phyloP scores from a whole-genome alignment of 2,329 filamentous ascomycete genomes.

The Alternaria atra region DNA sequence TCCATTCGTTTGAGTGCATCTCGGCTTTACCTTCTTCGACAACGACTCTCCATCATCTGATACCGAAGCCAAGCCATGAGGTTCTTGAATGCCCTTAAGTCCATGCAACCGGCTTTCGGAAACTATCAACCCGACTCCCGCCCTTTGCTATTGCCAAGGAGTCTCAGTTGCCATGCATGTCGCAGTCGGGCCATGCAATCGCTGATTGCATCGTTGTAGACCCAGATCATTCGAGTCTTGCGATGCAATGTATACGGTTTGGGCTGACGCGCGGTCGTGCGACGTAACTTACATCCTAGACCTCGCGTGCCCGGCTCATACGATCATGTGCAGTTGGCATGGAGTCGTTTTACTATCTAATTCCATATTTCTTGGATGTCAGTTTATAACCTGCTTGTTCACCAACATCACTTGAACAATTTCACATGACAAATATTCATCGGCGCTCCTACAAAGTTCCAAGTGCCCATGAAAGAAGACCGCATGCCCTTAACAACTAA shows the following conservation, averaged over 20 bases:
- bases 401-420: not conserved
- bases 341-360: not conserved
- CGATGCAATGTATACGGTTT: not conserved
- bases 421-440: not conserved
- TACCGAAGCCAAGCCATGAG: not conserved
- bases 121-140: not conserved
- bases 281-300: not conserved
- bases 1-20: constrained; percentile 1
- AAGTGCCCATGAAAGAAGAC: too few species aligned
- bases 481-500: not conserved
- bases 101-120: not conserved
- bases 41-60: constrained; percentile 5
- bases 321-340: not conserved
- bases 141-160: not conserved
- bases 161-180: not conserved
- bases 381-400: not conserved
- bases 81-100: not conserved
- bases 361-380: not conserved
- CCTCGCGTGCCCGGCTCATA: not conserved
- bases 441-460: not conserved
- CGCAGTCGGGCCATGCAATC: not conserved
- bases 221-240: not conserved
- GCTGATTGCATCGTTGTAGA: not conserved
- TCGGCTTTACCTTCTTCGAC: constrained; percentile 6
- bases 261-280: not conserved